Conservation (phyloP, 2,329 filamentous ascomycete genomes). For the Xylaria sp. region DNA sequence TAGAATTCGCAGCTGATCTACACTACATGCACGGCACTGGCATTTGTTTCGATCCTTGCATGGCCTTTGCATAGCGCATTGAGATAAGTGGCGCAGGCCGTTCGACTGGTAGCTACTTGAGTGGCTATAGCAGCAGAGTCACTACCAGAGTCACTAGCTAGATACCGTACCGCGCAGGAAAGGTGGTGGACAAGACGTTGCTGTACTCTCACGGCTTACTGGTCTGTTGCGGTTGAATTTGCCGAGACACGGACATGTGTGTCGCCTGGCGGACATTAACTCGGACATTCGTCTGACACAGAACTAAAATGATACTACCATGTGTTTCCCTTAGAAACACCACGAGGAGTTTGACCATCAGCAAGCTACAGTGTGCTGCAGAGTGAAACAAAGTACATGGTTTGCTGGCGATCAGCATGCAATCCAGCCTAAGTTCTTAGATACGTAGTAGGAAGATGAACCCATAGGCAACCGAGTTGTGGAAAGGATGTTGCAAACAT, state of each 20-base stretch:
- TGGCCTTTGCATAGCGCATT: background rate
- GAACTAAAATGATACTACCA: background rate
- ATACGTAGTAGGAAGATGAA: background rate
- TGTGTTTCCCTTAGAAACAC: background rate
- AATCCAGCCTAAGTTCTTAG: background rate
- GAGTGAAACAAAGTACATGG: slow-evolving; percentile 1
- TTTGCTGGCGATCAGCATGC: slow-evolving; percentile 5
- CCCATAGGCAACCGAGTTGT: background rate
- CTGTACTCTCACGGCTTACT: background rate
- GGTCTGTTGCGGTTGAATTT: background rate
- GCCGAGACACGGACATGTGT: slow-evolving; percentile 8
- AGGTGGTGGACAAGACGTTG: background rate
- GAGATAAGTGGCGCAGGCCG: slow-evolving; percentile 7
- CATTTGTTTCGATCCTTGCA: background rate
- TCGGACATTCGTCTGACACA: slow-evolving; percentile 10
- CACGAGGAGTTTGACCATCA: background rate
- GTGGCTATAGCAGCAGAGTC: background rate
- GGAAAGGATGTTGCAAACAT: slow-evolving; percentile 10
- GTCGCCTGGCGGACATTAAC: background rate
- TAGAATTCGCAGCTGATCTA: background rate
- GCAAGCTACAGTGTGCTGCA: background rate
- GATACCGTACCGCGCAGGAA: too few relatives aligned
- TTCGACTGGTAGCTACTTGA: background rate
- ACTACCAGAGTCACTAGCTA: background rate
- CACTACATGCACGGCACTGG: slow-evolving; percentile 1